phyloP scores from a whole-genome alignment of 345 rosid genomes.

The Citrus australasica region DNA sequence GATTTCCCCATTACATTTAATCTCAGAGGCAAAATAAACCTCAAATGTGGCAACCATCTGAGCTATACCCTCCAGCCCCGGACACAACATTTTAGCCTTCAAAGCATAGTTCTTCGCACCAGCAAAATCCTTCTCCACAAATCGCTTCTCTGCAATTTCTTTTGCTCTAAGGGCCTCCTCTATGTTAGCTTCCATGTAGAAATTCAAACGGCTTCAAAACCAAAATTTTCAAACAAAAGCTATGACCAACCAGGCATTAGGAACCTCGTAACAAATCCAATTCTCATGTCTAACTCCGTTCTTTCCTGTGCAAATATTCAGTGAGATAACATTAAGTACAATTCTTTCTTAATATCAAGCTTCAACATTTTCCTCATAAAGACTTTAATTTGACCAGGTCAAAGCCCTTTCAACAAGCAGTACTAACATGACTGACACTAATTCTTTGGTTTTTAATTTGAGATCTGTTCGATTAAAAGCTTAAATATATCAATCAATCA shows the following conservation, averaged over 20 bases:
- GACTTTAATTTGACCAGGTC: slow-evolving; percentile 17
- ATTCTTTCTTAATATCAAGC: slow-evolving; percentile 4
- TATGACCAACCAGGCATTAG: slow-evolving; percentile 31
- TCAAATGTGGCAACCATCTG: slow-evolving; percentile 96
- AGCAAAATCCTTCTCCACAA: slow-evolving; percentile 69
- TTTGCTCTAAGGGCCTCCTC: slow-evolving; percentile 85
- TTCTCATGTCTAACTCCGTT: slow-evolving; percentile 29
- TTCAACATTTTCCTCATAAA: slow-evolving; percentile 4
- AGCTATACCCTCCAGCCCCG: slow-evolving; percentile 82
- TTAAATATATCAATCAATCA: neutral
- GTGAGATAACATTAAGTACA: slow-evolving; percentile 18
- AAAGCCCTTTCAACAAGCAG: slow-evolving; percentile 16
- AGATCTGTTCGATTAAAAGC: slow-evolving; percentile 13
- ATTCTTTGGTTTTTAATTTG: slow-evolving; percentile 10
- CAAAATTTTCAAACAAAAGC: slow-evolving; percentile 28
- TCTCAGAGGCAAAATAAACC: slow-evolving; percentile 81
- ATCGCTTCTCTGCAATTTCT: slow-evolving; percentile 84
- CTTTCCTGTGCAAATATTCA: slow-evolving; percentile 46
- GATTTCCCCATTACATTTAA: slow-evolving; percentile 53
- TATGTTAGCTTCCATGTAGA: slow-evolving; percentile 64
- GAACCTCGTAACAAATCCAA: slow-evolving; percentile 20
- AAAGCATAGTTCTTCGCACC: slow-evolving; percentile 79
- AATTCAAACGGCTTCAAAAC: slow-evolving; percentile 21
- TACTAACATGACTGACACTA: slow-evolving; percentile 6
- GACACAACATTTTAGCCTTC: slow-evolving; percentile 71